A percentile compares a stretch with the other conserved stretches of the same genome.
Evolutionary conservation across 2,329 filamentous ascomycete species (phyloP).

Genomic region (Colletotrichum shisoi): DNA sequence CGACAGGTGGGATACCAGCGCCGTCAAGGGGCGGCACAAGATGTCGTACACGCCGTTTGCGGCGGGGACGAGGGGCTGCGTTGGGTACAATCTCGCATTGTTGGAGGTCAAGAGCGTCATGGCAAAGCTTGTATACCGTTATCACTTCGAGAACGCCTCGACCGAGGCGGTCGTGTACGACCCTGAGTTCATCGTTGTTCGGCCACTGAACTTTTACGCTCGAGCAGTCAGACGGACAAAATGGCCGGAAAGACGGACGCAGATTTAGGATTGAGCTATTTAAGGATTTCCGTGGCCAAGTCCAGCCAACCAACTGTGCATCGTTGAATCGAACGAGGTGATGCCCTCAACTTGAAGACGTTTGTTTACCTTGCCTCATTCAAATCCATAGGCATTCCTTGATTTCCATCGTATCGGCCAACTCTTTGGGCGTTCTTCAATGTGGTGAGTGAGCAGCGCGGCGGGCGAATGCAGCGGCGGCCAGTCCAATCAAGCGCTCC

Average conservation of each 20-base stretch:
- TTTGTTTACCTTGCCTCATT: not conserved
- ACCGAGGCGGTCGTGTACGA: conserved; percentile 39
- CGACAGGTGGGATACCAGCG: conserved; percentile 17
- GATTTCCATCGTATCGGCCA: not conserved
- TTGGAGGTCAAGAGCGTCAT: conserved; percentile 27
- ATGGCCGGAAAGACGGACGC: conserved; percentile 8
- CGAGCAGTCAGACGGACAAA: conserved; percentile 8
- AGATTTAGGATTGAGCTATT: not conserved
- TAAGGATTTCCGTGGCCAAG: too few species aligned
- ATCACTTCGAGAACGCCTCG: conserved; percentile 40
- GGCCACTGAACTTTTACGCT: conserved; percentile 42
- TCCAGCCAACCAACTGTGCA: too few species aligned
- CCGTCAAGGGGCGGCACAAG: conserved; percentile 12
- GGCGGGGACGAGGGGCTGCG: conserved; percentile 14
- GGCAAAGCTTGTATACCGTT: conserved; percentile 25
- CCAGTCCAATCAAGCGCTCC: not conserved
- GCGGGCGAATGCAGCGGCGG: too few species aligned
- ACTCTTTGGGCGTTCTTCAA: not conserved
- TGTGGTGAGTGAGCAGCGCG: not conserved
- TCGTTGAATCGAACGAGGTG: too few species aligned
- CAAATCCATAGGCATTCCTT: not conserved
- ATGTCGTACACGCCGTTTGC: conserved; percentile 27
- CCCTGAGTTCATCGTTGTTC: conserved; percentile 40
- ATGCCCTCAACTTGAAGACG: not conserved
- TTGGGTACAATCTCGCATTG: conserved; percentile 20